Conservation (phyloP, 2,329 filamentous ascomycete genomes). For the Hypoxylon rubiginosum region DNA sequence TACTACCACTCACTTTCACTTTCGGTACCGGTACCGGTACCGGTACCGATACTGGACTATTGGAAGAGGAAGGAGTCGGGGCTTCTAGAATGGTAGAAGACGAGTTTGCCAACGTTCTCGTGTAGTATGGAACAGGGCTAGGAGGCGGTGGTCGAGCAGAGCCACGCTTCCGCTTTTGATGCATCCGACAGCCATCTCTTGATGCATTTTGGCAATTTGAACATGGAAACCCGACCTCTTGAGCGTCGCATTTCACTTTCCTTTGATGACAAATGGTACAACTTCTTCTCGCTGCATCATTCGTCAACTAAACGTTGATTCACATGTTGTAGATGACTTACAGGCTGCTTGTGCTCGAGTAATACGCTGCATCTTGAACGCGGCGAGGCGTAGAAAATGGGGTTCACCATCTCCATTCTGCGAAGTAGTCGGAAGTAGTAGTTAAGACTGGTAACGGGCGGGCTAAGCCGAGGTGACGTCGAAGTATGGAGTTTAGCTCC, state of each 20-base stretch:
- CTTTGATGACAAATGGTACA: conserved; percentile 10
- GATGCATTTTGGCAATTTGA: conserved; percentile 12
- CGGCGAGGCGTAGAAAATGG: background rate
- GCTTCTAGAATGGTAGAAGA: background rate
- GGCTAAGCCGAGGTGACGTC: background rate
- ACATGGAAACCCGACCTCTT: conserved; percentile 22
- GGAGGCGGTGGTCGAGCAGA: conserved; percentile 7
- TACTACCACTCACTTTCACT: background rate
- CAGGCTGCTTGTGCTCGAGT: conserved; percentile 3
- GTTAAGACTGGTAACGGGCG: background rate
- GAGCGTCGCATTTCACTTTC: conserved; percentile 22
- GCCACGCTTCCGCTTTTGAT: conserved; percentile 20
- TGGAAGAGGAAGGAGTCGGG: background rate
- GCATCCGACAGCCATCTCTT: conserved; percentile 13
- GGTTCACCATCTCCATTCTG: background rate
- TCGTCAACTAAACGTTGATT: background rate
- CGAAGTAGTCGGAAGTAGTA: background rate
- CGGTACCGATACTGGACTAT: background rate
- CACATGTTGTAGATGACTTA: background rate
- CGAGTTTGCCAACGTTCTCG: background rate
- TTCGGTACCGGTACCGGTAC: background rate
- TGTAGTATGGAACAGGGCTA: background rate
- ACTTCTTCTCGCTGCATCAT: background rate
- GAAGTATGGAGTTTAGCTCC: background rate
- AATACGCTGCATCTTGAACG: conserved; percentile 3